These are phyloP conservation scores for Epichloe elymi DNA, from an alignment of 2,329 filamentous ascomycete genomes.

Conservation along the genomic window DNA sequence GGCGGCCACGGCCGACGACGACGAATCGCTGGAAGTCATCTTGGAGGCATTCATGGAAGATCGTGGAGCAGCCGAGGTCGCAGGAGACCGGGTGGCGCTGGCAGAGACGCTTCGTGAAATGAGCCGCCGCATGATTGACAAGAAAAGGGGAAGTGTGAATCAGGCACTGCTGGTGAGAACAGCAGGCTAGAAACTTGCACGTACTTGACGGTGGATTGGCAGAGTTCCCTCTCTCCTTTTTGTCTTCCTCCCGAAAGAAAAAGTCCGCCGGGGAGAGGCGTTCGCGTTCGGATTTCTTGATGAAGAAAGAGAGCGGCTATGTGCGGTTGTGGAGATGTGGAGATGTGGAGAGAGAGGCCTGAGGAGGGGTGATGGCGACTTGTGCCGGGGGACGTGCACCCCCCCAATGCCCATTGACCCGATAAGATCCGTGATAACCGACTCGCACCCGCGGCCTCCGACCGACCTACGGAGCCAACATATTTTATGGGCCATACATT, in stretches of 20 bases:
- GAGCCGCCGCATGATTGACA: constrained; percentile 31
- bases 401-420: constrained; percentile 4
- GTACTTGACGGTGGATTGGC: background rate
- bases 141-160: background rate
- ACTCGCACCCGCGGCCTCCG: background rate
- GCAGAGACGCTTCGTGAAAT: constrained; percentile 26
- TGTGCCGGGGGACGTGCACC: background rate
- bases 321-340: constrained; percentile 3
- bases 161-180: background rate
- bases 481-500: too few species aligned
- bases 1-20: constrained; percentile 25
- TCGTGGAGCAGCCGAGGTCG: constrained; percentile 13
- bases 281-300: constrained; percentile 2
- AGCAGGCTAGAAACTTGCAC: constrained; percentile 2
- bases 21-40: constrained; percentile 20
- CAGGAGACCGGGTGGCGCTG: constrained; percentile 21
- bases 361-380: too few species aligned
- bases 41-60: constrained; percentile 17
- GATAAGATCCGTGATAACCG: constrained; percentile 9
- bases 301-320: background rate
- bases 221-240: background rate
- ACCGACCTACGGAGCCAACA: background rate
- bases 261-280: background rate
- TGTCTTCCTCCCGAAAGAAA: background rate
- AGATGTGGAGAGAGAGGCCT: background rate